Base-by-base conservation (phyloP, 179 eudicot species). In the Dionaea muscipula region DNA sequence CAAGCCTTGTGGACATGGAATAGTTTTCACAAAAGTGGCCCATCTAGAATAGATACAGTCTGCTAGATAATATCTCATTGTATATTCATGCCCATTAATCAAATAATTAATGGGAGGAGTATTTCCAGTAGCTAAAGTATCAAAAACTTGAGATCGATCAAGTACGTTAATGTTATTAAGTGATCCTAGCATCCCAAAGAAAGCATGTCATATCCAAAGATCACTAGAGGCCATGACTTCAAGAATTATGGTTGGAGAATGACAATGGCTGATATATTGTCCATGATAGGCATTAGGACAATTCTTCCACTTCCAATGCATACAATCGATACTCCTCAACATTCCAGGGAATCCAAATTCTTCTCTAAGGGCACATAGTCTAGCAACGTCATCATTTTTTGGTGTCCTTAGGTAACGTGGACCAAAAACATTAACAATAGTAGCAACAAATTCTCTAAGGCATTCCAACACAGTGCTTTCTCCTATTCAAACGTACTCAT, bases 41-140 rank as follows among this genome's bases (percentile, higher is more conserved):
- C 65, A 61, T 9, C 13, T 3, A 3, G 51, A 38, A 41, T 39
- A 40, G 7, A 51, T 61, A 15, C 52, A 50, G 40, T 61, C 22
- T 1, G 35, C 23, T 0, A 52, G 40, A 52, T 59, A 36, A n/a
- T 51, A 51, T 15, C 65, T 28, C 41, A 51, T 61, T 0, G 10
- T 41, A 15, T 52, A 61, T 3, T 52, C 13, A 3, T 27, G n/a
- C 0, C 22, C 65, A 52, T 61, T 61, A 4, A 61, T 44, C 0
- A 19, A 18, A 7, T 18, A 61, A 60, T 64, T n/a, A 55, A 48
- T 21, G 63, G 68, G 25, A 57, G 50, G 49, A 61, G 47, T 68
- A 61, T 62, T 55, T 53, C 38, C 52, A 39, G 36, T 33, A 1
- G 45, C 12, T 10, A 62, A 3, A 8, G 53, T 52, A 18, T 53